Conservation (phyloP, 192 early-diverging fungal genomes). For the Powellomyces hirtus region DNA sequence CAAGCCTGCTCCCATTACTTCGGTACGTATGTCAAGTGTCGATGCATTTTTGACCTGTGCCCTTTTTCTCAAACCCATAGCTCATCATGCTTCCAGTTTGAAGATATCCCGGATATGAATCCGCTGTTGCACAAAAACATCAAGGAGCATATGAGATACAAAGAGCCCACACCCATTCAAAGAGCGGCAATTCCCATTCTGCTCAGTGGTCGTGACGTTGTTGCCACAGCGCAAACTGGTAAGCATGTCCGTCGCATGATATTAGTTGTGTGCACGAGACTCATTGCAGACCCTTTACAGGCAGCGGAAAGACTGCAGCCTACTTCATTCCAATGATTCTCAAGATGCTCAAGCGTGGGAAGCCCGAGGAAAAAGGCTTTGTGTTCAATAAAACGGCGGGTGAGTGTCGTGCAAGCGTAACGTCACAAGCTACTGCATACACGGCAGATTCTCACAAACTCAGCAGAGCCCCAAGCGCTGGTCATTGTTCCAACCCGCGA, state of each 20-base stretch:
- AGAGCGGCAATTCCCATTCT: conserved; percentile 38
- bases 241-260: conserved; percentile 7
- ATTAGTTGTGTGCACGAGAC: neutral
- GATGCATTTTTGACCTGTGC: no score
- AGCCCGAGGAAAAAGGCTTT: no score
- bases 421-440: no score
- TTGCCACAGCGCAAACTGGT: conserved; percentile 89
- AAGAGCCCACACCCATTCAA: conserved; percentile 86
- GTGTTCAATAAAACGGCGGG: no score
- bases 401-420: no score
- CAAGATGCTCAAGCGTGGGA: conserved; percentile 22
- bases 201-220: conserved; percentile 61
- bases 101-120: conserved; percentile 48
- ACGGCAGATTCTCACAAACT: no score
- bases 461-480: conserved; percentile 70
- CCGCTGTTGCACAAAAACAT: conserved; percentile 79
- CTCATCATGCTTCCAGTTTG: conserved; percentile 25
- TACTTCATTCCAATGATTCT: conserved; percentile 59
- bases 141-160: conserved; percentile 67
- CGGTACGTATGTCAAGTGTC: conserved; percentile 15
- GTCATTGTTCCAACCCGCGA: conserved; percentile 94
- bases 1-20: conserved; percentile 10
- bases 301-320: conserved; percentile 88
- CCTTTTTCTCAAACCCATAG: no score
- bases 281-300: conserved; percentile 23